A percentile compares a stretch with the other conserved stretches of the same genome.
These are phyloP conservation scores for Pascua sp. DNA, from an alignment of 1,284 basidiomycete species.

Conservation along the genomic window DNA sequence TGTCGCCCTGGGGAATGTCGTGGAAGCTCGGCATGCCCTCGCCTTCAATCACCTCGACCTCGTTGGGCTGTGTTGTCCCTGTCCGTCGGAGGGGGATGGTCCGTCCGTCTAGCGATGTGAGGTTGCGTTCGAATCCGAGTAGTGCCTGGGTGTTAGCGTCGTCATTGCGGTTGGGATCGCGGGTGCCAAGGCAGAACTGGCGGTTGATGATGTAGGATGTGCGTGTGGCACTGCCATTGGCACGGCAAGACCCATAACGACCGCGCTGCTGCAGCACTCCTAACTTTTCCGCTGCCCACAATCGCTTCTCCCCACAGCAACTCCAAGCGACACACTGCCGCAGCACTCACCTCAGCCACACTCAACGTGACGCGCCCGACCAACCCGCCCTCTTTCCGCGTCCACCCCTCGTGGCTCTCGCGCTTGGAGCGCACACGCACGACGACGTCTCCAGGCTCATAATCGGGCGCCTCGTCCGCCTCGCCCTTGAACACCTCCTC, in stretches of 20 bases:
- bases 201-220: too few species aligned
- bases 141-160: slow-evolving; percentile 34
- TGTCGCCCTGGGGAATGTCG: slow-evolving; percentile 64
- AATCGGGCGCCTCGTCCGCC: slow-evolving; percentile 87
- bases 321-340: background rate
- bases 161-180: too few species aligned
- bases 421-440: slow-evolving; percentile 70
- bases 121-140: slow-evolving; percentile 58
- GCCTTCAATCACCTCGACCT: slow-evolving; percentile 75
- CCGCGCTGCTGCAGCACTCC: too few species aligned
- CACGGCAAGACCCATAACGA: background rate
- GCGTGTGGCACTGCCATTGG: too few species aligned
- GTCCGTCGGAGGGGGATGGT: slow-evolving; percentile 65
- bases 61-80: slow-evolving; percentile 88
- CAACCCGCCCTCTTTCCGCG: slow-evolving; percentile 78
- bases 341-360: slow-evolving; percentile 69
- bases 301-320: background rate
- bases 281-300: too few species aligned
- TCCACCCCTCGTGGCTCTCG: slow-evolving; percentile 60
- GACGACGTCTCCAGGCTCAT: slow-evolving; percentile 86
- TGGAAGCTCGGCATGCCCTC: slow-evolving; percentile 84
- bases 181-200: too few species aligned
- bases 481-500: slow-evolving; percentile 89
- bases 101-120: slow-evolving; percentile 87
- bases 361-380: slow-evolving; percentile 87